These are phyloP conservation scores for Canna indica DNA, from an alignment of 176 grass and related monocot genomes.

Conservation along the genomic window DNA sequence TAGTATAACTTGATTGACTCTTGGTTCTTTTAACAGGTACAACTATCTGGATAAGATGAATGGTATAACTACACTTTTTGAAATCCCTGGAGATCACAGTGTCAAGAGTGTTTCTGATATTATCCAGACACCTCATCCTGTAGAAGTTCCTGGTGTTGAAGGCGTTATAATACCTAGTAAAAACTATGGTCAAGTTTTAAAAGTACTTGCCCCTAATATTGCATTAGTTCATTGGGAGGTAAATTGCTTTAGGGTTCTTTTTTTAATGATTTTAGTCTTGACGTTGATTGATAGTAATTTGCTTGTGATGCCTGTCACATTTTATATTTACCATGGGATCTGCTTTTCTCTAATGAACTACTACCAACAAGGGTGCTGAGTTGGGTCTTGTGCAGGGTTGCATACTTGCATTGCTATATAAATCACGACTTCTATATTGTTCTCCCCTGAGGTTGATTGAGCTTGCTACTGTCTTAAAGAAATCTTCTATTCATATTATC, in stretches of 20 bases:
- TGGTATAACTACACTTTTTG: conserved; percentile 62
- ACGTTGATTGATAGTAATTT: not conserved
- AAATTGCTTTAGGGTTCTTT: conserved; percentile 11
- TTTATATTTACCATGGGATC: not conserved
- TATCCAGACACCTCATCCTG: conserved; percentile 46
- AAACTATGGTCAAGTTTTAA: conserved; percentile 58
- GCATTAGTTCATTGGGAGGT: conserved; percentile 85
- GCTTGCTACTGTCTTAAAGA: not conserved
- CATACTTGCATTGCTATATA: too few species aligned
- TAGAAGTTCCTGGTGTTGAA: conserved; percentile 57
- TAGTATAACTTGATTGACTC: not conserved
- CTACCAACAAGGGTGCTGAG: not conserved
- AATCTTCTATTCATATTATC: not conserved
- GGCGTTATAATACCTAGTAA: conserved; percentile 52
- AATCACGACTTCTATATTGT: too few species aligned
- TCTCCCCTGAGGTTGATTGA: too few species aligned
- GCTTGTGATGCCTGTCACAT: not conserved
- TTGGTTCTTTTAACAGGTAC: conserved; percentile 33
- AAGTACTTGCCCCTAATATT: conserved; percentile 46
- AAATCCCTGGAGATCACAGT: conserved; percentile 28
- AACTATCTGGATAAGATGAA: conserved; percentile 86
- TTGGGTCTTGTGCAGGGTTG: not conserved
- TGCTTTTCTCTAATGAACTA: not conserved
- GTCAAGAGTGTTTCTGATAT: conserved; percentile 32
- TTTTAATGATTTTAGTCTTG: not conserved